Conservation (phyloP, 73 alveolate species). For the Breviolum minutum region DNA sequence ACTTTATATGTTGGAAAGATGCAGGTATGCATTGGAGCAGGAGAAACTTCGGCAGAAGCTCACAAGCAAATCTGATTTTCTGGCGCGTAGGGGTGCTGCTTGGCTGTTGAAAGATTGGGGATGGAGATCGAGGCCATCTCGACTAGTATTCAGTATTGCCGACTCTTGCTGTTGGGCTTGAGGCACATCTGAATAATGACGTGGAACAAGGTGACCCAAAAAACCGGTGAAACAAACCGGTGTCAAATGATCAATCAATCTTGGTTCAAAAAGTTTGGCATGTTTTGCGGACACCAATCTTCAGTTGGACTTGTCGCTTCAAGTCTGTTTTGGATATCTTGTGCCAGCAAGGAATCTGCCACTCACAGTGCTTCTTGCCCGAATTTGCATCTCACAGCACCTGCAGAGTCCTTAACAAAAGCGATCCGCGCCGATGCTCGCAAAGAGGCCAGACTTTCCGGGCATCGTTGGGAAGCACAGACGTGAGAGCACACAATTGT, state of each 20-base stretch:
- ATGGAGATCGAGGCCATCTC: no score
- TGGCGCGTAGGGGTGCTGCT: conserved; percentile 74
- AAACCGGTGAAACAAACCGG: no score
- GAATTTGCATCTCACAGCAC: conserved; percentile 60
- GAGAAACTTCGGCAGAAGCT: conserved; percentile 62
- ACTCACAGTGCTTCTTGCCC: conserved; percentile 92
- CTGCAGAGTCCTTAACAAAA: conserved; percentile 53
- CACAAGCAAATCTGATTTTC: conserved; percentile 46
- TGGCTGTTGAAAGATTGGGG: neutral
- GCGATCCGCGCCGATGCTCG: conserved; percentile 79
- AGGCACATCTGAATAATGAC: no score
- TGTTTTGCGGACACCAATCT: no score
- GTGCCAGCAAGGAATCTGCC: conserved; percentile 9
- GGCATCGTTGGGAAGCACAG: neutral
- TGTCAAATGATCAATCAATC: neutral
- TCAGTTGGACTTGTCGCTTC: no score
- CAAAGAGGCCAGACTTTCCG: conserved; percentile 37
- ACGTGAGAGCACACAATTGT: neutral
- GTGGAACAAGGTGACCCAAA: no score
- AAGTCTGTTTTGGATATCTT: no score
- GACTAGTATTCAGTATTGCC: no score
- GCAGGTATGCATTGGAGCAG: conserved; percentile 83
- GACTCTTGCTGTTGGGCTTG: no score
- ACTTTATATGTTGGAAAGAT: neutral
- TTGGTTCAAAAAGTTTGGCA: neutral